These are phyloP conservation scores for Chlamydomonas applanata DNA, from an alignment of 139 green algal species.

Conservation along the genomic window DNA sequence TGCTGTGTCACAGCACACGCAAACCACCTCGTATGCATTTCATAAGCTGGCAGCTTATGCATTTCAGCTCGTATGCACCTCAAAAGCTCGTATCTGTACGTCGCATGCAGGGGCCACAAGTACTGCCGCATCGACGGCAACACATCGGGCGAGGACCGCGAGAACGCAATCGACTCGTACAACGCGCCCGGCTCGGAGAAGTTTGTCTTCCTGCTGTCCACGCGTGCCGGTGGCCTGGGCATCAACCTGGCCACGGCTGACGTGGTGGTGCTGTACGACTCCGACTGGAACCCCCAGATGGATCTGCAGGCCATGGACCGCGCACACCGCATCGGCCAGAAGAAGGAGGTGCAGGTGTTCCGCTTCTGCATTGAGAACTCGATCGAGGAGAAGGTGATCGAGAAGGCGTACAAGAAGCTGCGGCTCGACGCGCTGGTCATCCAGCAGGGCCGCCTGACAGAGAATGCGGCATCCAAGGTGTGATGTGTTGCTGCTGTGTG, in stretches of 20 bases:
- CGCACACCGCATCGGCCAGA: constrained; percentile 98
- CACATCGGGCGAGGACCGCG: constrained; percentile 91
- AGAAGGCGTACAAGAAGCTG: constrained; percentile 99
- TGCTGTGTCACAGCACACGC: background rate
- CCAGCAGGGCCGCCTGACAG: constrained; percentile 94
- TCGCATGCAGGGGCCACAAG: constrained; percentile 44
- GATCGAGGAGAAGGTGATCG: constrained; percentile 99
- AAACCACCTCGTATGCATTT: background rate
- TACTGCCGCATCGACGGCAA: constrained; percentile 99
- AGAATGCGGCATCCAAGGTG: constrained; percentile 78
- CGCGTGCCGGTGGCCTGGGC: constrained; percentile 88
- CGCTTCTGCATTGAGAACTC: constrained; percentile 95
- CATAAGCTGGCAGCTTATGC: background rate
- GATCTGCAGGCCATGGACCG: constrained; percentile 97
- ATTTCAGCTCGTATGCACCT: background rate
- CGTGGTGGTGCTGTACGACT: constrained; percentile 96
- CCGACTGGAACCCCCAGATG: constrained; percentile 84
- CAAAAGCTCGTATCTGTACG: background rate
- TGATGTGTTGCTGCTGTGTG: background rate
- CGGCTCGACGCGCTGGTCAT: constrained; percentile 98
- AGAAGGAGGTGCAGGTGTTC: constrained; percentile 99
- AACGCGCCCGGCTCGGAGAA: constrained; percentile 85
- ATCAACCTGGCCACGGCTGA: constrained; percentile 99
- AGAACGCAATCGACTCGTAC: constrained; percentile 89
- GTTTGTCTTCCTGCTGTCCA: constrained; percentile 96